Evolutionary conservation across 108 stramenopile genomes (phyloP).

Genomic region (Cylindrotheca closterium): DNA sequence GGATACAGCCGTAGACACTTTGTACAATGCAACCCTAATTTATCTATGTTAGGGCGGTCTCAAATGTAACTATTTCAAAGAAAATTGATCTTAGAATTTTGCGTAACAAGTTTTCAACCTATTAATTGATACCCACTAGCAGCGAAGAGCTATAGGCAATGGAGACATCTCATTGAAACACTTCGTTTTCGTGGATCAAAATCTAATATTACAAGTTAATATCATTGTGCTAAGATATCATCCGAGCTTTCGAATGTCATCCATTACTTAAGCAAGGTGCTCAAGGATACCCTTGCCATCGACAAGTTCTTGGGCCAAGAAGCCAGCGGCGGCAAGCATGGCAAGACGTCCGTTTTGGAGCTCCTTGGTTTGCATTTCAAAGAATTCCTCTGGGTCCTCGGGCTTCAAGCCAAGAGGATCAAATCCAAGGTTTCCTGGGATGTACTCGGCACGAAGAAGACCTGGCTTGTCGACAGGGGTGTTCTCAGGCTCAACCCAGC

Average conservation of each 20-base stretch:
- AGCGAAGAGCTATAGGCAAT: not conserved
- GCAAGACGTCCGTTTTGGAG: slow-evolving; percentile 84
- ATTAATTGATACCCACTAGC: not conserved
- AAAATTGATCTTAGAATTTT: not conserved
- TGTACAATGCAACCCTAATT: no score
- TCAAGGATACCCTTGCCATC: slow-evolving; percentile 75
- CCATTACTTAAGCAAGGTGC: slow-evolving; percentile 33
- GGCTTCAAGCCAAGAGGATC: slow-evolving; percentile 80
- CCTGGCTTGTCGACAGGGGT: slow-evolving; percentile 56
- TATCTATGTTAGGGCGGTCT: no score
- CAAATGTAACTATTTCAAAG: no score
- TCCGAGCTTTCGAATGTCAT: no score
- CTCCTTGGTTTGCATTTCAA: slow-evolving; percentile 75
- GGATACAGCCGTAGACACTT: no score
- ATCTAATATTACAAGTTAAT: not conserved
- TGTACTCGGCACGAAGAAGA: slow-evolving; percentile 61
- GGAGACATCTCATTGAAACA: not conserved
- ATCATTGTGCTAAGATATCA: no score
- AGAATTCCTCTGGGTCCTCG: slow-evolving; percentile 49
- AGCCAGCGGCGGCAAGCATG: slow-evolving; percentile 73
- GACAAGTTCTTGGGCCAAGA: slow-evolving; percentile 80
- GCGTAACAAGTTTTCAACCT: not conserved
- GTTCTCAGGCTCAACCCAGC: slow-evolving; percentile 66
- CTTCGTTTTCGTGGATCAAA: not conserved
- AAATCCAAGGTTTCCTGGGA: slow-evolving; percentile 75